phyloP scores from a whole-genome alignment of 2,329 filamentous ascomycete species.

The Atkinsonella hypoxylon region DNA sequence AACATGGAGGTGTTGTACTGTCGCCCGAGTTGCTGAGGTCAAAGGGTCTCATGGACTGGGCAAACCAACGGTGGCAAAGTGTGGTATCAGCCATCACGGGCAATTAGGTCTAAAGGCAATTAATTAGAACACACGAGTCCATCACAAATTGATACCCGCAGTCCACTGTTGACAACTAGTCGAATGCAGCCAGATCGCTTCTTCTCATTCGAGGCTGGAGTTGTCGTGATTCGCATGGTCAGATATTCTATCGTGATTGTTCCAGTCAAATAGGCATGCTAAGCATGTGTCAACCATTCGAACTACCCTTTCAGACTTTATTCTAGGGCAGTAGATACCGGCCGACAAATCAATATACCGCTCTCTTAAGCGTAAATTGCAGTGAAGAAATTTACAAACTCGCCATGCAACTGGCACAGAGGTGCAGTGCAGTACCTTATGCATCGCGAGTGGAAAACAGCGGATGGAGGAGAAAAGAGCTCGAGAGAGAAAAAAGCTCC shows the following conservation, averaged over 20 bases:
- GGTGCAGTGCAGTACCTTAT: slow-evolving; percentile 12
- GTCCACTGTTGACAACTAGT: not conserved
- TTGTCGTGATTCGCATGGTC: not conserved
- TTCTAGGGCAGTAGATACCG: slow-evolving; percentile 86
- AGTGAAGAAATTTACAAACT: slow-evolving; percentile 16
- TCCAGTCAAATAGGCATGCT: not conserved
- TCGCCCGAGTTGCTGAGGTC: slow-evolving; percentile 54
- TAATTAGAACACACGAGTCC: slow-evolving; percentile 4
- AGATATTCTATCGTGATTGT: not conserved
- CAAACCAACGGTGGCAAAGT: slow-evolving; percentile 23
- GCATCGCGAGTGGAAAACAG: slow-evolving; percentile 20
- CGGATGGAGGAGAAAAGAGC: slow-evolving; percentile 12
- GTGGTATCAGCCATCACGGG: slow-evolving; percentile 21
- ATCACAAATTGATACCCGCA: not conserved
- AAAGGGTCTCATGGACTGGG: slow-evolving; percentile 36
- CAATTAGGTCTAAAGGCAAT: not conserved
- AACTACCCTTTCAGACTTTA: slow-evolving; percentile 67
- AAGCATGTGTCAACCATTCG: slow-evolving; percentile 65
- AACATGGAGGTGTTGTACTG: slow-evolving; percentile 65
- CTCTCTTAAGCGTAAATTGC: slow-evolving; percentile 31
- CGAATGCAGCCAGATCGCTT: not conserved
- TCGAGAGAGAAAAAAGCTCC: slow-evolving; percentile 17
- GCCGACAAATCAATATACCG: slow-evolving; percentile 55
- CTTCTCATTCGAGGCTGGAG: not conserved
- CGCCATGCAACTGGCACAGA: slow-evolving; percentile 40